Evolutionary conservation across 2,329 filamentous ascomycete species (phyloP), one percentile per base, ranked within the genome.

Genomic region (Trichoderma sp.): DNA sequence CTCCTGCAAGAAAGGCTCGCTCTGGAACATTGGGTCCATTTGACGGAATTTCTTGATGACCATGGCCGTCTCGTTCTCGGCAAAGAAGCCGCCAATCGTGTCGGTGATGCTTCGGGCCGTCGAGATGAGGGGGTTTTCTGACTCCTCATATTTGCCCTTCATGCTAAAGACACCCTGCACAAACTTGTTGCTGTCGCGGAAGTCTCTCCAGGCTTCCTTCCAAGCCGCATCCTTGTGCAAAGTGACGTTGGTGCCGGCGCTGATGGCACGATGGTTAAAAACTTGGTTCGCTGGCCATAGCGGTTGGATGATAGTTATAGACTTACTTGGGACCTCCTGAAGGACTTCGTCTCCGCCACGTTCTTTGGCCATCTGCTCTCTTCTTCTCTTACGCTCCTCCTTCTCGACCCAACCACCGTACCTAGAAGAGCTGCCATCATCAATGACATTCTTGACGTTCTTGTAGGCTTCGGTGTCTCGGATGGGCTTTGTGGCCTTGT

Each of bases 201-300:
- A 99, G 69, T 97, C 94, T 81, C 93, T 91, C 97, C 97, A 99
- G n/a, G 95, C 95, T 84, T 98, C 96, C 86, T 98, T 98, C 95
- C 96, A 98, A 27, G 94, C 94, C 16, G 97, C 93, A 80, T 99
- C 97, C 86, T 99, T 99, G 89, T 99, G 97, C 0, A 99, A 84
- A 0, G 96, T 98, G 66, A 99, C 88, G 82, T 97, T 97, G 75
- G 95, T 98, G 76, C 97, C 97, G 76, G 97, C 97, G 75, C 97
- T 98, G 79, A 33, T 4, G 56, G 75, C 3, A 3, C 4, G n/a
- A 5, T 27, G 76, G 78, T 86, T 82, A 85, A 83, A 80, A 78
- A 73, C 8, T 53, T 35, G 21, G 11, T 18, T 27, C 2, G 29
- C 21, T 3, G 24, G 11, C 5, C 1, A 21, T n/a, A 18, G 21